Conservation (phyloP, 2,329 filamentous ascomycete species). For the Rhynchosporium graminicola region DNA sequence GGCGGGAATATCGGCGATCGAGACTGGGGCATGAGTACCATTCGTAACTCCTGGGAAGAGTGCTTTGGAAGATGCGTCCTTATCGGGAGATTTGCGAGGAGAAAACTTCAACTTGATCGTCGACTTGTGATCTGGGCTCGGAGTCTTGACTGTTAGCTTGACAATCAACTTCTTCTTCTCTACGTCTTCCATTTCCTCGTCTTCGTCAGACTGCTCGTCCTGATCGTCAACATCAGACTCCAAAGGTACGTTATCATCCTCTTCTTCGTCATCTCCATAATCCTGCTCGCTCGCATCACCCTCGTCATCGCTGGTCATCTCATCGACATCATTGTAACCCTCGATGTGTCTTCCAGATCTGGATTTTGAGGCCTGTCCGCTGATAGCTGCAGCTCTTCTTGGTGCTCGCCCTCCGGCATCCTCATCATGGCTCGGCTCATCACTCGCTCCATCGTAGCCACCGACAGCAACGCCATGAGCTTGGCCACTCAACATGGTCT, state of each 20-base stretch:
- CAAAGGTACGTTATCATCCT: slow-evolving; percentile 64
- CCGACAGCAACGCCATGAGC: slow-evolving; percentile 32
- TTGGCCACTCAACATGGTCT: slow-evolving; percentile 54
- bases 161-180: slow-evolving; percentile 68
- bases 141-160: slow-evolving; percentile 59
- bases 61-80: slow-evolving; percentile 11
- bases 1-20: not conserved
- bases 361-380: slow-evolving; percentile 28
- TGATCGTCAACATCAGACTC: slow-evolving; percentile 59
- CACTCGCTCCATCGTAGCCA: slow-evolving; percentile 46
- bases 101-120: slow-evolving; percentile 31
- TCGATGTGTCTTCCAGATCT: slow-evolving; percentile 47
- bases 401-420: slow-evolving; percentile 42
- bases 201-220: slow-evolving; percentile 49
- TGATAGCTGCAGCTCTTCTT: slow-evolving; percentile 41
- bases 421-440: slow-evolving; percentile 47
- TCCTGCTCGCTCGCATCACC: slow-evolving; percentile 73
- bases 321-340: slow-evolving; percentile 60
- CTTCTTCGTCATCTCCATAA: slow-evolving; percentile 73
- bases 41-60: slow-evolving; percentile 15
- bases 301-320: slow-evolving; percentile 61
- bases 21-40: not conserved
- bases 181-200: slow-evolving; percentile 51
- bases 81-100: slow-evolving; percentile 16
- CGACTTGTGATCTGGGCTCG: slow-evolving; percentile 38